Conservation (phyloP, 106 monocot species). For the Allium cepa region DNA sequence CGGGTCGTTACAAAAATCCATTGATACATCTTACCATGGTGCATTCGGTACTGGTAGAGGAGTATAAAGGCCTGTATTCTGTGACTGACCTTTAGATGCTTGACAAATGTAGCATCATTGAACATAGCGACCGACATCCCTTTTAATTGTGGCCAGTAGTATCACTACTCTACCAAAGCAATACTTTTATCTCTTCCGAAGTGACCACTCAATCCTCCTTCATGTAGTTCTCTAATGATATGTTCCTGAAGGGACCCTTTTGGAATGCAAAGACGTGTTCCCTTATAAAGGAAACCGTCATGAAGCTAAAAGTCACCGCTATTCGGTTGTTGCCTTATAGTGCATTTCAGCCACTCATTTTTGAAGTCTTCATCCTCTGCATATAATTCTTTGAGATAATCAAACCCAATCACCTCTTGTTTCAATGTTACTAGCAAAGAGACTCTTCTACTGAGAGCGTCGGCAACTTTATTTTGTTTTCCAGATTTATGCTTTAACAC, state of each 20-base stretch:
- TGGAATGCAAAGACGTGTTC: not conserved
- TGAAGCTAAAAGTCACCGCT: not conserved
- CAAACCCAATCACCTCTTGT: not conserved
- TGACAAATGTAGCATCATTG: not conserved
- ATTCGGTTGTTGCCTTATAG: not conserved
- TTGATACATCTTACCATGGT: conserved; percentile 11
- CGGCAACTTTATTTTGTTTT: no score
- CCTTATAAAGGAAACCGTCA: not conserved
- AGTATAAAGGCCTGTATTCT: conserved; percentile 3
- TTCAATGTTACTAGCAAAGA: not conserved
- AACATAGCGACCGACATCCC: not conserved
- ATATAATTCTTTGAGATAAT: conserved; percentile 1
- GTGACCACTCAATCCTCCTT: not conserved
- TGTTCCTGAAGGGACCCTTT: not conserved
- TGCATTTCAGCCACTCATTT: not conserved
- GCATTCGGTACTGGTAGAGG: conserved; percentile 4
- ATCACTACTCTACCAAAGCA: not conserved
- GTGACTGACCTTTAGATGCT: not conserved
- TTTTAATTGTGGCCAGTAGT: conserved; percentile 3
- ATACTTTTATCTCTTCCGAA: conserved; percentile 7
- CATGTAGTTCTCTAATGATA: conserved; percentile 1
- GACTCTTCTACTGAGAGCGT: no score
- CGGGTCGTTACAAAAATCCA: no score
- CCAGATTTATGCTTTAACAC: no score
- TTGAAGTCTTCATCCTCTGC: not conserved